Evolutionary conservation across 2,329 filamentous ascomycete genomes (phyloP).

Genomic region (Acarospora socialis): DNA sequence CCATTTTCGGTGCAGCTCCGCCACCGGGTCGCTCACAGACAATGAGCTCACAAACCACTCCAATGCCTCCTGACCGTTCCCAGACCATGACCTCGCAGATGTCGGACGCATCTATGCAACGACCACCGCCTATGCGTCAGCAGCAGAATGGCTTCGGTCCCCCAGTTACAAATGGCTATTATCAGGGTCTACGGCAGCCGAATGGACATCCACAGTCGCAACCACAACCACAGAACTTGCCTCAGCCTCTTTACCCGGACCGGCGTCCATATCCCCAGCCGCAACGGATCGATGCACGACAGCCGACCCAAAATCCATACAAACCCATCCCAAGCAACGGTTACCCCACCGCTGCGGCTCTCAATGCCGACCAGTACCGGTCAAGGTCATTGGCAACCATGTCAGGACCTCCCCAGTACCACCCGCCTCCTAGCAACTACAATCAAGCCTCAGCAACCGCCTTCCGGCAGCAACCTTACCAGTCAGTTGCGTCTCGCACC

Average conservation of each 20-base stretch:
- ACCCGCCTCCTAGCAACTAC: constrained; percentile 46
- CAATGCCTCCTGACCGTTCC: constrained; percentile 53
- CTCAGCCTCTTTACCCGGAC: constrained; percentile 46
- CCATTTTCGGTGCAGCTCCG: constrained; percentile 82
- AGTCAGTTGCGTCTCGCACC: constrained; percentile 49
- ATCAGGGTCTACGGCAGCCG: constrained; percentile 23
- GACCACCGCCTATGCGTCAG: constrained; percentile 29
- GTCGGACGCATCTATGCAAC: constrained; percentile 28
- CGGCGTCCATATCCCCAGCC: constrained; percentile 59
- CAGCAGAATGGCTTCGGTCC: constrained; percentile 30
- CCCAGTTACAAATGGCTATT: constrained; percentile 26
- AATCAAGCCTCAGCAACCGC: constrained; percentile 57
- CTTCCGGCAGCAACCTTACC: constrained; percentile 66
- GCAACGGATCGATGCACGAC: constrained; percentile 53
- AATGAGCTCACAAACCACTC: constrained; percentile 67
- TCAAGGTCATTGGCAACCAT: constrained; percentile 82
- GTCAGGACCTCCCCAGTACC: constrained; percentile 57
- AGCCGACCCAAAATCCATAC: constrained; percentile 39
- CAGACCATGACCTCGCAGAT: constrained; percentile 57
- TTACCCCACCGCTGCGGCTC: constrained; percentile 49
- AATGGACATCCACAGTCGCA: constrained; percentile 26
- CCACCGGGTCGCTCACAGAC: constrained; percentile 85
- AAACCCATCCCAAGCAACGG: constrained; percentile 44
- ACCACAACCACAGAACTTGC: constrained; percentile 43
- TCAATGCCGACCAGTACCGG: constrained; percentile 75